Evolutionary conservation across 192 early-diverging fungal species (phyloP).

Genomic region (Haplosporangium gracile): DNA sequence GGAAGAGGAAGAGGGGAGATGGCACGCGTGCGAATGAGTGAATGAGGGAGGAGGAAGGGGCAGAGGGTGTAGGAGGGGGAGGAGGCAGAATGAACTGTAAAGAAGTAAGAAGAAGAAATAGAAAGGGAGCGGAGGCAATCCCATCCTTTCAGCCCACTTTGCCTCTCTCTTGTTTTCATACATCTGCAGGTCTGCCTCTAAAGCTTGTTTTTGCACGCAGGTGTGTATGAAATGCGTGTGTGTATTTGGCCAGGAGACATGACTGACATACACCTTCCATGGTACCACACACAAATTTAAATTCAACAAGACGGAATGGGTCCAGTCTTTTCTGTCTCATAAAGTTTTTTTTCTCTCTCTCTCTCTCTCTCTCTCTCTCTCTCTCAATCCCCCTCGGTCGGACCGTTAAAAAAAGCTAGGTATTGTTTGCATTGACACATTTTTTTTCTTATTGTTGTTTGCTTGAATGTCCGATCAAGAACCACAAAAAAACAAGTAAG

Average conservation of each 20-base stretch:
- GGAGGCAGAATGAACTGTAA: too few species aligned
- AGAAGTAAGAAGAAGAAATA: not conserved
- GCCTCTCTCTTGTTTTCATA: too few species aligned
- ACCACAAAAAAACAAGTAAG: too few species aligned
- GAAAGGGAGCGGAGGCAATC: not conserved
- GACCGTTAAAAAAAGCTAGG: not conserved
- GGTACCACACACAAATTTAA: too few species aligned
- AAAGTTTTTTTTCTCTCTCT: not conserved
- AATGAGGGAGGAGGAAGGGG: not conserved
- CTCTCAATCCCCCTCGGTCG: not conserved
- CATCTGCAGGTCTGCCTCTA: too few species aligned
- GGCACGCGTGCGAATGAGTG: conserved; percentile 3
- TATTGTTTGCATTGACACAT: not conserved
- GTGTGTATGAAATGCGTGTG: too few species aligned
- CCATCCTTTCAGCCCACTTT: too few species aligned
- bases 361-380: not conserved
- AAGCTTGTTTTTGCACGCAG: too few species aligned
- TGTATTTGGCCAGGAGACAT: too few species aligned
- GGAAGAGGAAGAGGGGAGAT: not conserved
- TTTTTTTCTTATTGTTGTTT: not conserved
- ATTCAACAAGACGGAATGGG: not conserved
- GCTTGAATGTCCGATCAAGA: not conserved
- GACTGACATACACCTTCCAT: too few species aligned
- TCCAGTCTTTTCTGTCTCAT: not conserved
- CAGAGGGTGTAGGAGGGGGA: not conserved